A percentile compares a stretch with the other conserved stretches of the same genome.
Conservation (phyloP, 139 green algal species). For the Haematococcus lacustris region DNA sequence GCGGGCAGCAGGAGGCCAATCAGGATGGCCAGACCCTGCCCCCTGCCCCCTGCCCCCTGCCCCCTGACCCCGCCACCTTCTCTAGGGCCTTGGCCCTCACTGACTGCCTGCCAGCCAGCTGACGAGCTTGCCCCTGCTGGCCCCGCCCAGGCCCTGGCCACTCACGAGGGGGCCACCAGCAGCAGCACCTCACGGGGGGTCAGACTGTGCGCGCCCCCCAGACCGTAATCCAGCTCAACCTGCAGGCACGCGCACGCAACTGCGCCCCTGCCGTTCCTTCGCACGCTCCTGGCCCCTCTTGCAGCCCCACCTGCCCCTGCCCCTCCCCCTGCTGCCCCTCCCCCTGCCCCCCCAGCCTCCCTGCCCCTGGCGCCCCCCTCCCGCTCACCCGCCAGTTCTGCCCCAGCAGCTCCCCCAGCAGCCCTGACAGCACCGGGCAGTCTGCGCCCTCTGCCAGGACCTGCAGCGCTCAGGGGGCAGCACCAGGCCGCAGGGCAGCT, state of each 20-base stretch:
- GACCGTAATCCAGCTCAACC: constrained; percentile 6
- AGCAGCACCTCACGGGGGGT: neutral
- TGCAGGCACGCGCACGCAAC: neutral
- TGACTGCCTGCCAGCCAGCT: too few species aligned
- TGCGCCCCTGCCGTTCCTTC: neutral
- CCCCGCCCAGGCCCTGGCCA: neutral
- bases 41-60: too few species aligned
- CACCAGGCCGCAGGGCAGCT: too few species aligned
- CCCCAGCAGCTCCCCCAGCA: neutral
- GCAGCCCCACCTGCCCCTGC: neutral
- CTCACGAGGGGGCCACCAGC: neutral
- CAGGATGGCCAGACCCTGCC: too few species aligned
- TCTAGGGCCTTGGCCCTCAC: too few species aligned
- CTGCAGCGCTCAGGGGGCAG: too few species aligned
- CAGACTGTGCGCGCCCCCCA: neutral
- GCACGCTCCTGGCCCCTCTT: neutral
- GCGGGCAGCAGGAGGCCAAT: too few species aligned
- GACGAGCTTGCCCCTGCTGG: too few species aligned
- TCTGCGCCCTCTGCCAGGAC: neutral
- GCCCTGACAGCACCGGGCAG: neutral
- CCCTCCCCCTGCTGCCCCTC: neutral
- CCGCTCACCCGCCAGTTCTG: constrained; percentile 6
- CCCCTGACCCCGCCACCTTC: too few species aligned
- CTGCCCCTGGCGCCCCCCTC: too few species aligned
- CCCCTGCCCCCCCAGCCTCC: too few species aligned